These are phyloP conservation scores for Drosera capensis DNA, from an alignment of 148 eudicot species.

Conservation along the genomic window DNA sequence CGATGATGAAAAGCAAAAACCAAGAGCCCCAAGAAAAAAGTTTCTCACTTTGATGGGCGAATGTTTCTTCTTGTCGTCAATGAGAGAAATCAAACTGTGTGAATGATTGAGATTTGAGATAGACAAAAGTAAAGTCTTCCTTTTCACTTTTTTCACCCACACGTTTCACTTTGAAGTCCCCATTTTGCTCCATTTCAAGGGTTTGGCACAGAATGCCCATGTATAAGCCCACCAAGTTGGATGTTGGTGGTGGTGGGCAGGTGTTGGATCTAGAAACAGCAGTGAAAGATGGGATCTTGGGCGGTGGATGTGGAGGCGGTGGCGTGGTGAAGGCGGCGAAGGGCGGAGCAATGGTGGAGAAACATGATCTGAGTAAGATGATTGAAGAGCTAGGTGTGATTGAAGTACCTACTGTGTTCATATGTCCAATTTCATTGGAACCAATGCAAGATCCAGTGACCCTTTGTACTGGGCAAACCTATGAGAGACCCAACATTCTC, in stretches of 20 bases:
- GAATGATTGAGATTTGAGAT: slow-evolving; percentile 4
- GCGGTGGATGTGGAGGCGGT: slow-evolving; percentile 20
- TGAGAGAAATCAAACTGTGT: no score
- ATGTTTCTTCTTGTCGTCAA: neutral
- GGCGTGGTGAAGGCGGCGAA: slow-evolving; percentile 6
- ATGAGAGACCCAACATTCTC: slow-evolving; percentile 60
- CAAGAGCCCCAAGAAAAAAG: no score
- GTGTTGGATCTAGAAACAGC: slow-evolving; percentile 64
- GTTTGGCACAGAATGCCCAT: slow-evolving; percentile 28
- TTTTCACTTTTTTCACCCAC: slow-evolving; percentile 3
- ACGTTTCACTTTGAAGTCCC: slow-evolving; percentile 7
- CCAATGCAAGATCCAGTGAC: slow-evolving; percentile 94
- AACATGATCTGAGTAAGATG: slow-evolving; percentile 75
- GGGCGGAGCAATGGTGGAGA: slow-evolving; percentile 7
- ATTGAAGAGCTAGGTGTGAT: slow-evolving; percentile 41
- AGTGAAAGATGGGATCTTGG: slow-evolving; percentile 59
- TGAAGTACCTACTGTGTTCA: slow-evolving; percentile 60
- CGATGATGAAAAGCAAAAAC: no score
- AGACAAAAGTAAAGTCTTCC: slow-evolving; percentile 8
- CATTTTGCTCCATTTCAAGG: slow-evolving; percentile 5
- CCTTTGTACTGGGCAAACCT: slow-evolving; percentile 86
- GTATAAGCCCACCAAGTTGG: slow-evolving; percentile 28
- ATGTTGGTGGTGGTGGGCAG: slow-evolving; percentile 47
- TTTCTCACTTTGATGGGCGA: no score
- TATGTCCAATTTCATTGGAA: slow-evolving; percentile 79